phyloP scores from a whole-genome alignment of 441 rosid genomes.

The Eruca vesicaria region DNA sequence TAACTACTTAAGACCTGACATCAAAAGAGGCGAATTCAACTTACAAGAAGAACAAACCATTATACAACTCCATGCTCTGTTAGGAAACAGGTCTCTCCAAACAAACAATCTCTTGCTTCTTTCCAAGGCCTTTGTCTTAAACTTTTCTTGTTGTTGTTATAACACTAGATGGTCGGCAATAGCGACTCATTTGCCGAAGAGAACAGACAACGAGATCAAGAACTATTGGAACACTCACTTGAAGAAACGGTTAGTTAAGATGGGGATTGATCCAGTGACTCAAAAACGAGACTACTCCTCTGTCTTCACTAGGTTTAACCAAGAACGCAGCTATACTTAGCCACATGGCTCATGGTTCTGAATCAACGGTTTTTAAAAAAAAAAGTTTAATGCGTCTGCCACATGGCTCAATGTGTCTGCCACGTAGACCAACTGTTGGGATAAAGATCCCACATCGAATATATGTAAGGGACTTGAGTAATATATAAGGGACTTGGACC shows the following conservation, averaged over 20 bases:
- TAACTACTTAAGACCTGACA: conserved; percentile 87
- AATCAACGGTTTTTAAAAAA: background rate
- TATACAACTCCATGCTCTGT: conserved; percentile 91
- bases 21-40: conserved; percentile 88
- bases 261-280: conserved; percentile 96
- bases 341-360: conserved; percentile 57
- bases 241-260: conserved; percentile 72
- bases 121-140: conserved; percentile 8
- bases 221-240: conserved; percentile 95
- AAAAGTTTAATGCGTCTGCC: conserved; percentile 53
- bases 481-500: too few species aligned
- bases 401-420: too few species aligned
- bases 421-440: too few species aligned
- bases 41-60: conserved; percentile 90
- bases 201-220: conserved; percentile 94
- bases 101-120: background rate
- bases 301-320: conserved; percentile 47
- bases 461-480: too few species aligned
- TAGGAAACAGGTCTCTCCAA: conserved; percentile 57
- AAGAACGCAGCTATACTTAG: conserved; percentile 80
- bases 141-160: background rate
- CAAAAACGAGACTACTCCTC: conserved; percentile 46
- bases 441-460: too few species aligned
- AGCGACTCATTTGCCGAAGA: conserved; percentile 81
- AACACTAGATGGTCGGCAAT: conserved; percentile 81